phyloP scores from a whole-genome alignment of 1,284 basidiomycete species.

The Apiotrichum domesticum region DNA sequence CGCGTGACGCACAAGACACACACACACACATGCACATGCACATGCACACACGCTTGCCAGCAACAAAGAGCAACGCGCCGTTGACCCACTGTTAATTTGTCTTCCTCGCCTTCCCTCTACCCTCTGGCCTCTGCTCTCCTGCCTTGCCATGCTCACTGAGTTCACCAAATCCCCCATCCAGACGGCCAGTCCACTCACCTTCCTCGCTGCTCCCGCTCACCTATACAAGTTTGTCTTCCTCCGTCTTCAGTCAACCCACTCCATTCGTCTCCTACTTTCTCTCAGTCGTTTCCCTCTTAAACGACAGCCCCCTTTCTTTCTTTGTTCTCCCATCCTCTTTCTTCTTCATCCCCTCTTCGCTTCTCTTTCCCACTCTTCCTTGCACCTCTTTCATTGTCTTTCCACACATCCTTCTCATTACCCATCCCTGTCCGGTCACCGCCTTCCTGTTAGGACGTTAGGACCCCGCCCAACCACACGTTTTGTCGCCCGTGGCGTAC shows the following conservation, averaged over 20 bases:
- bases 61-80: background rate
- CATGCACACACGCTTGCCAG: too few species aligned
- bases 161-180: too few species aligned
- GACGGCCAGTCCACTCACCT: too few species aligned
- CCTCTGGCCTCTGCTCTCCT: too few species aligned
- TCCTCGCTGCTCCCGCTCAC: too few species aligned
- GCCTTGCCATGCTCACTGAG: too few species aligned
- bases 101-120: too few species aligned
- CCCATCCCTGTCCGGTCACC: background rate
- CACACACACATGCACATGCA: too few species aligned
- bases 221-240: background rate
- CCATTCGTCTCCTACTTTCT: conserved; percentile 1
- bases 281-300: background rate
- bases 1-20: too few species aligned
- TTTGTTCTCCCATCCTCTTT: background rate
- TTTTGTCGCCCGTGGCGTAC: too few species aligned
- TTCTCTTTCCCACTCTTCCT: background rate
- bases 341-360: background rate
- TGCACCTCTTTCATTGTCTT: background rate
- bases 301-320: background rate
- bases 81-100: too few species aligned
- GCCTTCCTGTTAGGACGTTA: background rate
- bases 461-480: too few species aligned
- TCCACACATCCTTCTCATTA: background rate
- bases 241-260: background rate